These are phyloP conservation scores for Nitzschia inconspicua DNA, from an alignment of 108 stramenopile genomes.

Conservation along the genomic window DNA sequence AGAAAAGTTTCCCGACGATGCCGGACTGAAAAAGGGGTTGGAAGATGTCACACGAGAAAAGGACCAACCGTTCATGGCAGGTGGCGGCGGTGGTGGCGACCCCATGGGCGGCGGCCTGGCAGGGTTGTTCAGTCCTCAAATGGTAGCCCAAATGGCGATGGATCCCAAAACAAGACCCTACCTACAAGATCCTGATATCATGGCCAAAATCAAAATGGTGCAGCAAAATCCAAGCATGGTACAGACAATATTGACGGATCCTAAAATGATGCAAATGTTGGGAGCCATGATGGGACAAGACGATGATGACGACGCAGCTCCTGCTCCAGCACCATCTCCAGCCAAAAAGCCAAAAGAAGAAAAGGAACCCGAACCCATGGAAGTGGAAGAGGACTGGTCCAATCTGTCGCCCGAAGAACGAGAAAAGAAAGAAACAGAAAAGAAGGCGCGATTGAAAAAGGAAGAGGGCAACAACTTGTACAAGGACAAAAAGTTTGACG, in stretches of 20 bases:
- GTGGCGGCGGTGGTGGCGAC: conserved; percentile 34
- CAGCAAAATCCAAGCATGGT: conserved; percentile 88
- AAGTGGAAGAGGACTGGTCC: conserved; percentile 73
- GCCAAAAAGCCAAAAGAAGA: conserved; percentile 17
- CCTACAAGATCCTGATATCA: conserved; percentile 89
- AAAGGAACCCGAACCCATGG: conserved; percentile 50
- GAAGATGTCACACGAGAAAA: conserved; percentile 86
- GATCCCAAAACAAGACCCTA: conserved; percentile 90
- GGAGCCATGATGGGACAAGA: conserved; percentile 75
- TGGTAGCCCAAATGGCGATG: conserved; percentile 84
- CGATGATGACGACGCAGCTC: conserved; percentile 16
- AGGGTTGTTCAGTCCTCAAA: conserved; percentile 79
- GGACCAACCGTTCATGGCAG: conserved; percentile 52
- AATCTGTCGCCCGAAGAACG: conserved; percentile 76
- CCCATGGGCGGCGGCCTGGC: conserved; percentile 18
- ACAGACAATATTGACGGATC: conserved; percentile 83
- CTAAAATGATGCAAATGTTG: conserved; percentile 64
- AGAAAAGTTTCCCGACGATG: conserved; percentile 83
- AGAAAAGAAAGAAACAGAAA: conserved; percentile 77
- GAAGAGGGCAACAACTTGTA: conserved; percentile 90
- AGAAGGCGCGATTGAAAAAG: conserved; percentile 78
- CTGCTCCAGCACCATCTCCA: conserved; percentile 30
- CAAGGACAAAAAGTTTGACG: conserved; percentile 92
- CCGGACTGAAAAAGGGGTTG: conserved; percentile 84
- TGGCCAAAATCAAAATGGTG: conserved; percentile 86